These are phyloP conservation scores for Annulohypoxylon nitens DNA, from an alignment of 495 filamentous ascomycete species.

Conservation along the genomic window DNA sequence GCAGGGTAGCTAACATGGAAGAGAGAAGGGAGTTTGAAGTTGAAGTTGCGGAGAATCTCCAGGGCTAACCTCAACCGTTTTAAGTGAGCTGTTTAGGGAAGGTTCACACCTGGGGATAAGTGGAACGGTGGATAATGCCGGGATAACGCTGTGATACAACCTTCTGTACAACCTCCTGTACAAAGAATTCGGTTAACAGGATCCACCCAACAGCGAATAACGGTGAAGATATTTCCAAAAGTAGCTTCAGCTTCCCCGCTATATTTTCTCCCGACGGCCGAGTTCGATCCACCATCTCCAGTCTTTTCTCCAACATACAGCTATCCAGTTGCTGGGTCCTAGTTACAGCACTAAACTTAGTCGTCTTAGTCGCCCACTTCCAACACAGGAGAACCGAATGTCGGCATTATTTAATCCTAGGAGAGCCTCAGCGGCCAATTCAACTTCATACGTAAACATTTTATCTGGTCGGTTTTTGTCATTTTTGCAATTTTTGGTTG, in stretches of 20 bases:
- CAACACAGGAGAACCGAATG: conserved; percentile 28
- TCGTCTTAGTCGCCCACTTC: conserved; percentile 10
- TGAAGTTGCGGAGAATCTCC: not conserved
- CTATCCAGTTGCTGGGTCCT: conserved; percentile 17
- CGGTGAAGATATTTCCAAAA: conserved; percentile 42
- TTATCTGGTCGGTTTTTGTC: not conserved
- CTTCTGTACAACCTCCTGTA: not conserved
- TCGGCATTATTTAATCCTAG: conserved; percentile 42
- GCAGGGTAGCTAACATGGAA: too few relatives aligned
- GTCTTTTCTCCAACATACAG: conserved; percentile 38
- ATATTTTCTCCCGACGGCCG: conserved; percentile 48
- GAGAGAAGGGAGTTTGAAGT: too few relatives aligned
- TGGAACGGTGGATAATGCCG: not conserved
- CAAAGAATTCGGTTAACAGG: conserved; percentile 22
- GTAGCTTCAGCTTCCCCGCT: conserved; percentile 30
- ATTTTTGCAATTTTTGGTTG: conserved; percentile 3
- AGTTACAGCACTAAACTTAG: conserved; percentile 32
- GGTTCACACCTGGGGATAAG: not conserved
- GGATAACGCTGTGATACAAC: too few relatives aligned
- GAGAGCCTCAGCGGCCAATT: conserved; percentile 38
- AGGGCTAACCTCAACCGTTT: not conserved
- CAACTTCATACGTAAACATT: conserved; percentile 26
- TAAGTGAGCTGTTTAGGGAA: not conserved
- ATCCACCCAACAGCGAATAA: conserved; percentile 32
- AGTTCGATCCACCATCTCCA: conserved; percentile 40